Evolutionary conservation across 225 moss, liverwort and hornwort species (phyloP).

Genomic region (Polytrichum formosum): DNA sequence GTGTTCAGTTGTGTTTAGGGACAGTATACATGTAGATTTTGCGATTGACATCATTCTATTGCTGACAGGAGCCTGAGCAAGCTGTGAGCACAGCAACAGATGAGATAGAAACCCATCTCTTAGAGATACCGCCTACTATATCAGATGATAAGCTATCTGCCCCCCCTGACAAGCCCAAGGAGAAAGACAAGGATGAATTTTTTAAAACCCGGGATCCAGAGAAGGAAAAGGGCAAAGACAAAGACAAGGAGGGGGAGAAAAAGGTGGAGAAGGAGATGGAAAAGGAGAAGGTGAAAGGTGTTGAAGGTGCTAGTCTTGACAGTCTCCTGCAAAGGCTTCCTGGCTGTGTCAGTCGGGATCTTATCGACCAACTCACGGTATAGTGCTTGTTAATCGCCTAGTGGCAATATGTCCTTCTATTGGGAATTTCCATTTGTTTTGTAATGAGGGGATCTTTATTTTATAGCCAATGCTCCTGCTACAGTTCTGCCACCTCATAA

Average conservation of each 20-base stretch:
- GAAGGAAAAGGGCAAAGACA: slow-evolving; percentile 67
- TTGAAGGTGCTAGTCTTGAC: slow-evolving; percentile 92
- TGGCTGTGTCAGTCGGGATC: slow-evolving; percentile 96
- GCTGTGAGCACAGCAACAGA: slow-evolving; percentile 42
- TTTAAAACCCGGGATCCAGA: slow-evolving; percentile 57
- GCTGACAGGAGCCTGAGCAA: slow-evolving; percentile 51
- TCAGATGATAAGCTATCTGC: slow-evolving; percentile 45
- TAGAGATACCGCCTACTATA: slow-evolving; percentile 27
- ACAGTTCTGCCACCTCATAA: no score
- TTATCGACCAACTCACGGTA: slow-evolving; percentile 98
- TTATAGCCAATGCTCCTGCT: no score
- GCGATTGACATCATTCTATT: neutral
- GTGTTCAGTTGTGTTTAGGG: neutral
- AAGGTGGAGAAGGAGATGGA: slow-evolving; percentile 79
- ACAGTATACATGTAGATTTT: neutral
- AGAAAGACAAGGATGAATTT: slow-evolving; percentile 71
- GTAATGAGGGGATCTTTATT: no score
- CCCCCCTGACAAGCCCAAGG: slow-evolving; percentile 56
- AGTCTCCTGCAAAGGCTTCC: slow-evolving; percentile 97
- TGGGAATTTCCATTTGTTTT: neutral
- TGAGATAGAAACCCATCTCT: slow-evolving; percentile 38
- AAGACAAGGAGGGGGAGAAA: slow-evolving; percentile 72
- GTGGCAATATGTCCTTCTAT: neutral
- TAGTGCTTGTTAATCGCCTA: neutral
- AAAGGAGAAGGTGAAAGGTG: slow-evolving; percentile 84